These are phyloP conservation scores for Picea glauca DNA, from an alignment of 75 land plant species.

Conservation along the genomic window DNA sequence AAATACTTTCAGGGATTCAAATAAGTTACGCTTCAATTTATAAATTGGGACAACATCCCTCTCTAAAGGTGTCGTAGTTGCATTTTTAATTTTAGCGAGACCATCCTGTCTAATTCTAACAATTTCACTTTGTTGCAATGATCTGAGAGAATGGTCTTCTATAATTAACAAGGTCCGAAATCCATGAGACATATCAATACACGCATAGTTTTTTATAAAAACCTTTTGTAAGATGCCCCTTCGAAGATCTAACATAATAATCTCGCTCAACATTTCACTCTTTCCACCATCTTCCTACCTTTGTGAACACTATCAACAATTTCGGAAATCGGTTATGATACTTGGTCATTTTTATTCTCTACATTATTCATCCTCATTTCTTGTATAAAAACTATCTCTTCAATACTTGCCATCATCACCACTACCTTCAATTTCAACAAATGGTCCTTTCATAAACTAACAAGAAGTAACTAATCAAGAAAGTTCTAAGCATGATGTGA, in stretches of 20 bases:
- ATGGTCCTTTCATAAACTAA: constrained; percentile 60
- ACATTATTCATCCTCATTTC: constrained; percentile 68
- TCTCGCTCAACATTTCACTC: too few species aligned
- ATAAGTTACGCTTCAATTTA: constrained; percentile 76
- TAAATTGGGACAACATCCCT: constrained; percentile 86
- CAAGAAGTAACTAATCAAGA: not conserved
- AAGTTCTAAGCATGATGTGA: not conserved
- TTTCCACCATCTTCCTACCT: constrained; percentile 39
- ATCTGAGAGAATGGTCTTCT: constrained; percentile 82
- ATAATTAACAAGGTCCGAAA: constrained; percentile 85
- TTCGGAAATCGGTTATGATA: constrained; percentile 97
- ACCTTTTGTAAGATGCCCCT: constrained; percentile 65
- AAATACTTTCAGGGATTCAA: constrained; percentile 89
- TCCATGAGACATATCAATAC: constrained; percentile 87
- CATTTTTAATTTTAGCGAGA: constrained; percentile 79
- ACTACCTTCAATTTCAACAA: constrained; percentile 81
- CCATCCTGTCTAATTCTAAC: too few species aligned
- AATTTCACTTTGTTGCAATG: constrained; percentile 88
- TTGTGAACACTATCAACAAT: constrained; percentile 77
- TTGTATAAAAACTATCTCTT: constrained; percentile 73
- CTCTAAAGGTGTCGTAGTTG: constrained; percentile 72
- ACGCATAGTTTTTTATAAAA: constrained; percentile 72
- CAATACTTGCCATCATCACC: constrained; percentile 80
- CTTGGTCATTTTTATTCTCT: constrained; percentile 82
- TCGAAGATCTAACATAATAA: constrained; percentile 1